Evolutionary conservation across 2,329 filamentous ascomycete genomes (phyloP).

Genomic region (Trichoderma semiorbis): DNA sequence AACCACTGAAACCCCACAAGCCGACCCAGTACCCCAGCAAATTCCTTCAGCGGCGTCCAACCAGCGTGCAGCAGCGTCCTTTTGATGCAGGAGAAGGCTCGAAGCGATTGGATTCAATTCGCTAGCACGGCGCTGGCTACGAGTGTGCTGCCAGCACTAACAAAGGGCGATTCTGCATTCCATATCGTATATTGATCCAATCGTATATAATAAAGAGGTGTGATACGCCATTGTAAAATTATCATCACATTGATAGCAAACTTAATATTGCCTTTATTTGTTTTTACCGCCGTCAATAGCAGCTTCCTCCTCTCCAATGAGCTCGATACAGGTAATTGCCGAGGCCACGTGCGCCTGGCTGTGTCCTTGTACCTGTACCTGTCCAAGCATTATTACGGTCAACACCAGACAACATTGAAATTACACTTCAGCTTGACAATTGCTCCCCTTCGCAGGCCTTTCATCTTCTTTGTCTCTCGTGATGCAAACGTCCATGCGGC

Average conservation of each 20-base stretch:
- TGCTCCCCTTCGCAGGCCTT: not conserved
- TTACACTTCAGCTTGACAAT: not conserved
- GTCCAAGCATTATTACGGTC: not conserved
- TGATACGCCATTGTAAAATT: not conserved
- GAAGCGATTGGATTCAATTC: not conserved
- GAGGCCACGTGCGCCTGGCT: not conserved
- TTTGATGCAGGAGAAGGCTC: not conserved
- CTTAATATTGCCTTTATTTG: not conserved
- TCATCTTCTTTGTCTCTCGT: not conserved
- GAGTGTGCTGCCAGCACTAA: not conserved
- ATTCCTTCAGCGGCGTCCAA: constrained; percentile 5
- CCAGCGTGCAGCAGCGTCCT: not conserved
- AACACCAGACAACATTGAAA: not conserved
- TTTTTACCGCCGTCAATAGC: not conserved
- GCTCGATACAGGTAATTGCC: not conserved
- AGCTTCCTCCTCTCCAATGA: not conserved
- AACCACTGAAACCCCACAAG: not conserved
- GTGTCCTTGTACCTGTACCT: not conserved
- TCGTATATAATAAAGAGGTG: not conserved
- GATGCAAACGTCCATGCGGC: not conserved
- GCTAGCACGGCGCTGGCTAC: not conserved
- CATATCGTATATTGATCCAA: not conserved
- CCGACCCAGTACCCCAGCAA: constrained; percentile 6
- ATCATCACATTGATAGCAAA: not conserved
- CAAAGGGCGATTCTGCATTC: not conserved